A percentile compares a stretch with the other conserved stretches of the same genome.
These are phyloP conservation scores for Huiozyma sinensis DNA, from an alignment of 805 yeast genomes.

Conservation along the genomic window DNA sequence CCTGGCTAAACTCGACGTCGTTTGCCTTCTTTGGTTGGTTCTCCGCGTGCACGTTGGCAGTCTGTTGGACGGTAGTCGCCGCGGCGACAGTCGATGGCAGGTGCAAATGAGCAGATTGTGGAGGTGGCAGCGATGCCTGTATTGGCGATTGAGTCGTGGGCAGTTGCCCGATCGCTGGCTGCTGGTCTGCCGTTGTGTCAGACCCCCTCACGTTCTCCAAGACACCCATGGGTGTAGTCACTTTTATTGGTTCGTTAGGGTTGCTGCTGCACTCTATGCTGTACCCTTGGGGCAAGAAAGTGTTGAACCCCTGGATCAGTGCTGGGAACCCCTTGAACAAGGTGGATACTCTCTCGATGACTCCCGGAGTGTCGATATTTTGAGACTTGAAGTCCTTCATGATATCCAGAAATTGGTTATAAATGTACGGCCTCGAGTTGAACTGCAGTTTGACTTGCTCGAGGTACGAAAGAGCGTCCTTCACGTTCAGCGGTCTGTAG, in stretches of 20 bases:
- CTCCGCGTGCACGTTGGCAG: neutral
- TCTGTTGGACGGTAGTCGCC: slow-evolving; percentile 1
- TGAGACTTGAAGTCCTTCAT: slow-evolving; percentile 98
- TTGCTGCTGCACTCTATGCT: slow-evolving; percentile 82
- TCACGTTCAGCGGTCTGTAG: slow-evolving; percentile 82
- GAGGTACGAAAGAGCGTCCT: slow-evolving; percentile 88
- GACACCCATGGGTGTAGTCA: slow-evolving; percentile 84
- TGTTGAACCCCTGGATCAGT: slow-evolving; percentile 92
- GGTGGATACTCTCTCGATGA: slow-evolving; percentile 86
- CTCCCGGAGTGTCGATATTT: slow-evolving; percentile 95
- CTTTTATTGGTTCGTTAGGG: slow-evolving; percentile 85
- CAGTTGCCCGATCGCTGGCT: neutral
- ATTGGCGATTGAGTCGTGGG: neutral
- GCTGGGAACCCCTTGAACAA: slow-evolving; percentile 88
- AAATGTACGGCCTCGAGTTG: slow-evolving; percentile 85
- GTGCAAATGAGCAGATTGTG: neutral
- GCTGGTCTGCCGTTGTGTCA: slow-evolving; percentile 3
- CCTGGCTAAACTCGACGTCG: slow-evolving; percentile 94
- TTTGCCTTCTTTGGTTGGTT: slow-evolving; percentile 27
- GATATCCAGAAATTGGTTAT: slow-evolving; percentile 89
- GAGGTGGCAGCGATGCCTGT: neutral
- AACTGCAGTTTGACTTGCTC: slow-evolving; percentile 94
- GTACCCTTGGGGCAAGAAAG: slow-evolving; percentile 95
- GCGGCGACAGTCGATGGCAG: slow-evolving; percentile 5
- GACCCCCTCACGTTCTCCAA: slow-evolving; percentile 26